These are phyloP conservation scores for Ophiocordyceps camponoti-floridani DNA, from an alignment of 2,329 filamentous ascomycete genomes.

Conservation along the genomic window DNA sequence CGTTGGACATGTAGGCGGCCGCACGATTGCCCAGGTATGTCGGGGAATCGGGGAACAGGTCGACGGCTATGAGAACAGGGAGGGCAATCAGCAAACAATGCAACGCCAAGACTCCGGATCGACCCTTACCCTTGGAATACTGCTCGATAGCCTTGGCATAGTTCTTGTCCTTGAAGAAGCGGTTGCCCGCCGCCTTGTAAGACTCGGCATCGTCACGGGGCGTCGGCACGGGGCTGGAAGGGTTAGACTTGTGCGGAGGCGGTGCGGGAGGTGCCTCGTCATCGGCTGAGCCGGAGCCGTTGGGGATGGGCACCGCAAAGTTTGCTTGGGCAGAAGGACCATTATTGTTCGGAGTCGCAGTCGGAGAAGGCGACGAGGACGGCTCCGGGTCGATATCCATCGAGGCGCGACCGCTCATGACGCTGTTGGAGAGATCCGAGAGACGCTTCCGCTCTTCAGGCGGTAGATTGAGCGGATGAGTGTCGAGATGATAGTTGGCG, in stretches of 20 bases:
- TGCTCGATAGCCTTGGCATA: conserved; percentile 77
- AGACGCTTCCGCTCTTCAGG: conserved; percentile 73
- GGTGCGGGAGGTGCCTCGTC: conserved; percentile 39
- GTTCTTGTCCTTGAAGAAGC: conserved; percentile 89
- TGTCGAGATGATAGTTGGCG: conserved; percentile 46
- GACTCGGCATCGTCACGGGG: conserved; percentile 63
- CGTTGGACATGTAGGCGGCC: conserved; percentile 81
- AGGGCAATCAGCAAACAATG: no score
- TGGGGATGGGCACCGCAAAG: conserved; percentile 34
- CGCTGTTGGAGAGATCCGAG: conserved; percentile 42
- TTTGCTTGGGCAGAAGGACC: conserved; percentile 21
- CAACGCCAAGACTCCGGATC: no score
- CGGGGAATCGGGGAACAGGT: conserved; percentile 66
- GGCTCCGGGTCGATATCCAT: conserved; percentile 63
- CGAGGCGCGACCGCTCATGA: conserved; percentile 41
- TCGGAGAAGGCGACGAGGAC: conserved; percentile 33
- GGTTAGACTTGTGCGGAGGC: conserved; percentile 52
- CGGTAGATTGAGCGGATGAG: conserved; percentile 76
- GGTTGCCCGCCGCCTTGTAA: conserved; percentile 87
- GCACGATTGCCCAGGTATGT: conserved; percentile 92
- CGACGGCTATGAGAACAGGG: no score
- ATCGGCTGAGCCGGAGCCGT: conserved; percentile 23
- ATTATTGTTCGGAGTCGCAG: no score
- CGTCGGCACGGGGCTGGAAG: conserved; percentile 36
- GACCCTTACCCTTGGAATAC: conserved; percentile 85